Conservation (phyloP, 192 early-diverging fungal genomes). For the Neocallimastix lanati region DNA sequence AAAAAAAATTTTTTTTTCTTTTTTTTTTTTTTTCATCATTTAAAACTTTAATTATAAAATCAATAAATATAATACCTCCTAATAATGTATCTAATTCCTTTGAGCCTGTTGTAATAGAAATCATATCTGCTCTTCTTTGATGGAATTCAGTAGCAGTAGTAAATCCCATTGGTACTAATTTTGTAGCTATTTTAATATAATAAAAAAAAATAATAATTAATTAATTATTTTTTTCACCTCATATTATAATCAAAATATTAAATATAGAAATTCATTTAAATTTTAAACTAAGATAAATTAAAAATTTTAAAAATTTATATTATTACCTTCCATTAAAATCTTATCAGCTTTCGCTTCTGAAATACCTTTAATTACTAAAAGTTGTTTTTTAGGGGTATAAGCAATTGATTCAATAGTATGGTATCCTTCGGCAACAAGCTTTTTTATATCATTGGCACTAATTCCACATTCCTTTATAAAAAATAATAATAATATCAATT, state of each 20-base stretch:
- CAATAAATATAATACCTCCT: no score
- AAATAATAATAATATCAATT: no score
- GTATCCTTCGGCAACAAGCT: constrained; percentile 71
- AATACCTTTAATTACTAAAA: constrained; percentile 81
- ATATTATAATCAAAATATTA: no score
- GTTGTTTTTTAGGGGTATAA: constrained; percentile 72
- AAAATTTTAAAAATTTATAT: no score
- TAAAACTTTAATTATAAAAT: no score
- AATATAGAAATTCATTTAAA: no score
- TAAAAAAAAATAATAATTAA: constrained; percentile 2
- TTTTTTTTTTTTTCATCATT: no score
- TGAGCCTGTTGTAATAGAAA: constrained; percentile 76
- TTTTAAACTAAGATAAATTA: no score
- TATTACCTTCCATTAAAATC: constrained; percentile 62
- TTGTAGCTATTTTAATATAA: constrained; percentile 36
- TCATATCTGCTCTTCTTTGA: constrained; percentile 53
- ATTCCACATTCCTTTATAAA: constrained; percentile 21
- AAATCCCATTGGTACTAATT: constrained; percentile 86
- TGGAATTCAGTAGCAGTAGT: constrained; percentile 86
- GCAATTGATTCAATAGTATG: constrained; percentile 85
- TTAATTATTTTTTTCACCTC: no score
- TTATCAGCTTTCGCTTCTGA: constrained; percentile 93
- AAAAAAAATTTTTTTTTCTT: no score
- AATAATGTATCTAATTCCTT: constrained; percentile 79
- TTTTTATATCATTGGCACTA: constrained; percentile 52